Evolutionary conservation across 768 basidiomycete species (phyloP).

Genomic region (Lactifluus echinatus): DNA sequence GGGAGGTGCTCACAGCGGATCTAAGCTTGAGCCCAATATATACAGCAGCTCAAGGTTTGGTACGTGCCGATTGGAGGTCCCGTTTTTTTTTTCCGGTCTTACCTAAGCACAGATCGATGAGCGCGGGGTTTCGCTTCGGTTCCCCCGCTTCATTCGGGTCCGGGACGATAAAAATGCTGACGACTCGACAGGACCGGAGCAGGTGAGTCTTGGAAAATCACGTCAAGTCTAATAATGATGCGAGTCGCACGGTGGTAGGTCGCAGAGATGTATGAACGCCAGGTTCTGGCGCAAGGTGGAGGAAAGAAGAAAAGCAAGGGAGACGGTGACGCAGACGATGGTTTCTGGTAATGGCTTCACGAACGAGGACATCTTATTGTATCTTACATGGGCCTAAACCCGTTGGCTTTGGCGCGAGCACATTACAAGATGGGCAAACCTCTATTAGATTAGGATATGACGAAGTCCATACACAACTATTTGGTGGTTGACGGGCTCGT

Average conservation of each 20-base stretch:
- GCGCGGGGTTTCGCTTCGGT: constrained; percentile 89
- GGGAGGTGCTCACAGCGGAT: constrained; percentile 98
- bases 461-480: constrained; percentile 8
- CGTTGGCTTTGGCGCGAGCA: neutral
- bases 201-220: constrained; percentile 40
- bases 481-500: constrained; percentile 12
- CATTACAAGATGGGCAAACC: neutral
- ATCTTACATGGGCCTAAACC: neutral
- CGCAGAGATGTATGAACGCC: constrained; percentile 89
- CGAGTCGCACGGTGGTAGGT: constrained; percentile 39
- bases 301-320: constrained; percentile 59
- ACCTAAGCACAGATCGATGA: constrained; percentile 55
- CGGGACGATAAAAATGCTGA: constrained; percentile 92
- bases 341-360: constrained; percentile 53
- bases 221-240: constrained; percentile 3
- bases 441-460: constrained; percentile 16
- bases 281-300: constrained; percentile 71
- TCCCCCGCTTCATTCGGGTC: constrained; percentile 88
- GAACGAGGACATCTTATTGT: neutral
- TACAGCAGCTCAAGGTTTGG: constrained; percentile 87
- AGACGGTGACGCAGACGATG: constrained; percentile 60
- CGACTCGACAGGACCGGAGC: constrained; percentile 88
- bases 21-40: constrained; percentile 94
- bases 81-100: neutral
- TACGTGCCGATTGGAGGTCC: constrained; percentile 31